Conservation (phyloP, 352 stramenopile species). For the Discostella stelligera region DNA sequence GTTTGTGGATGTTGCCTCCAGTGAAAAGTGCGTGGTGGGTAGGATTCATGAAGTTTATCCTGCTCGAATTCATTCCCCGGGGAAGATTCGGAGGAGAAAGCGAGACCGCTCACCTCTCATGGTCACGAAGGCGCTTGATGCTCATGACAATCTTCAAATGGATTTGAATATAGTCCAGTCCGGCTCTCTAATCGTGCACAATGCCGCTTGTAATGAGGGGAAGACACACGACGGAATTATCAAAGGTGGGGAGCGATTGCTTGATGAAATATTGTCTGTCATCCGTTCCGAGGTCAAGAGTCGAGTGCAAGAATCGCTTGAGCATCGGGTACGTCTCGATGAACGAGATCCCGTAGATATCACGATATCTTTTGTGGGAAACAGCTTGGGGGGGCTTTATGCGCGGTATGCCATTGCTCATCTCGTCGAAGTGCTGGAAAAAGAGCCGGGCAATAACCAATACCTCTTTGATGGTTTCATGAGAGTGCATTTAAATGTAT, state of each 20-base stretch:
- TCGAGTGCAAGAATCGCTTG: constrained; percentile 18
- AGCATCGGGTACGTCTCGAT: constrained; percentile 7
- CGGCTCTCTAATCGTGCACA: constrained; percentile 42
- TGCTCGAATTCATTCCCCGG: constrained; percentile 1
- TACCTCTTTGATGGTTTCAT: constrained; percentile 35
- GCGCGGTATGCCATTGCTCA: constrained; percentile 68
- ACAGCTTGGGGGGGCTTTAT: constrained; percentile 80
- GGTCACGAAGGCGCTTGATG: no score
- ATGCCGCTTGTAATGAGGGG: constrained; percentile 60
- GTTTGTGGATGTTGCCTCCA: constrained; percentile 24
- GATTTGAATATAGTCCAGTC: background rate
- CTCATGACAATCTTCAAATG: no score
- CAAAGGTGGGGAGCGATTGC: constrained; percentile 70
- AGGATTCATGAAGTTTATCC: constrained; percentile 1
- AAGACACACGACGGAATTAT: constrained; percentile 73
- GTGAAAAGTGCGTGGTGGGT: constrained; percentile 21
- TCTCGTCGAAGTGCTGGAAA: constrained; percentile 37
- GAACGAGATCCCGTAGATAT: constrained; percentile 29
- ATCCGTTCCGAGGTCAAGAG: constrained; percentile 61
- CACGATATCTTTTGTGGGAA: constrained; percentile 74
- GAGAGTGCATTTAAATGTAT: constrained; percentile 57
- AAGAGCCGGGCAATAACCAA: constrained; percentile 10
- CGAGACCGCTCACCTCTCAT: constrained; percentile 23
- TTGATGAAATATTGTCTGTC: constrained; percentile 68
- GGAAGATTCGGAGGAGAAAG: constrained; percentile 20